These are phyloP conservation scores for Fusarium heterosporum DNA, from an alignment of 2,329 filamentous ascomycete species.

Conservation along the genomic window DNA sequence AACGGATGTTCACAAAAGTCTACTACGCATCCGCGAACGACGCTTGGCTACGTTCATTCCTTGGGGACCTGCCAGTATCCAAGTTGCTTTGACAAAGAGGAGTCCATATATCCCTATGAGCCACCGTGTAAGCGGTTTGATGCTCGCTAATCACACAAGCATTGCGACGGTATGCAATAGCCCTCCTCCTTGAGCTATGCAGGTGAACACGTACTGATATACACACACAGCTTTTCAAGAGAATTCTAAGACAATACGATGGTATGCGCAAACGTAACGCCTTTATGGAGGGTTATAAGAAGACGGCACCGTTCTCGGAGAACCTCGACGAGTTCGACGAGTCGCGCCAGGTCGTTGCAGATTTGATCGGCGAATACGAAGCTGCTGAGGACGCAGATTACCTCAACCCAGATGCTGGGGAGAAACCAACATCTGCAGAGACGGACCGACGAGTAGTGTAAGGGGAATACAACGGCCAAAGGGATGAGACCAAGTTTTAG, in stretches of 20 bases:
- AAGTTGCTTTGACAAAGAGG: constrained; percentile 95
- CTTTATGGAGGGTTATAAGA: constrained; percentile 96
- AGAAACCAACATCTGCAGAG: constrained; percentile 64
- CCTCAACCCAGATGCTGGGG: constrained; percentile 76
- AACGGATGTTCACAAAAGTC: constrained; percentile 97
- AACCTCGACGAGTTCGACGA: constrained; percentile 96
- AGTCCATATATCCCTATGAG: constrained; percentile 96
- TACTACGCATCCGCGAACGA: constrained; percentile 94
- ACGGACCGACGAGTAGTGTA: constrained; percentile 63
- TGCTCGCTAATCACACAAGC: constrained; percentile 98
- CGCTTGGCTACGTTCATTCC: constrained; percentile 96
- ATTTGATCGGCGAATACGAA: constrained; percentile 94
- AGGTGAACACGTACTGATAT: background rate
- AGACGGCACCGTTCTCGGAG: constrained; percentile 91
- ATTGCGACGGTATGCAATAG: constrained; percentile 79
- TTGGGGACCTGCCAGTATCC: constrained; percentile 97
- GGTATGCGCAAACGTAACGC: constrained; percentile 95
- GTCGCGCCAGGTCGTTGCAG: constrained; percentile 88
- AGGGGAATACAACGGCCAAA: background rate
- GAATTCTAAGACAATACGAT: constrained; percentile 92
- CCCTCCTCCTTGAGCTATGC: background rate
- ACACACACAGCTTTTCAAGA: constrained; percentile 80
- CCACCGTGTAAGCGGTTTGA: constrained; percentile 93
- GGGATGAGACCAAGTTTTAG: constrained; percentile 7
- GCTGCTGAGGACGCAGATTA: constrained; percentile 93